Base-by-base conservation (phyloP, 176 grass and related monocot species). In the Oryza officinalis region DNA sequence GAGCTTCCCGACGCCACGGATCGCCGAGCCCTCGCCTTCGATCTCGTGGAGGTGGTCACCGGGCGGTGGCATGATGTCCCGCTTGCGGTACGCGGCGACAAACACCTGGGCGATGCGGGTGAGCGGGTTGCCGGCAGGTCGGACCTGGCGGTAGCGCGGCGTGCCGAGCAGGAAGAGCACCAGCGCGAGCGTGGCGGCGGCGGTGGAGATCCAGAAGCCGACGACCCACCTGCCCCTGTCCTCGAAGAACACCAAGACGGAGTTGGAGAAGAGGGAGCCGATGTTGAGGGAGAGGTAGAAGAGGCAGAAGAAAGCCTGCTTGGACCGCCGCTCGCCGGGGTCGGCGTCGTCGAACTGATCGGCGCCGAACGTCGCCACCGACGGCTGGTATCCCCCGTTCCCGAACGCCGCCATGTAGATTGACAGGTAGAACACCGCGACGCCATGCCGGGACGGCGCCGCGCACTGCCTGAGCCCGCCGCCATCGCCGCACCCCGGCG, bases 371-470 rank as follows among this genome's bases (percentile, higher is more conserved):
- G 87, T 89, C 1, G 87, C 54, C 15, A 54, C 76, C 92, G 44
- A 95, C 69, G 71, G 96, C 74, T 95, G 93, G 88, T 98, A 98
- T 5, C 96, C 96, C 47, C 96, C 96, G 76, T 98, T 95, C 32
- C 96, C 96, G 46, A 98, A 77, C 23, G 96, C 93, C 37, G 91
- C 79, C 90, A 98, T 87, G 91, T 93, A 98, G n/a, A 85, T 85
- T 8, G 59, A 85, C 45, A 47, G 45, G 45, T 47, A 47, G 45
- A 94, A 94, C 15, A 94, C 28, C 18, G 52, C 67, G 8, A 77
- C 41, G 77, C 81, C 85, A 33, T 67, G 13, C 3, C 23, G 32
- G 3, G 92, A 88, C 3, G 88, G 92, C 8, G 27, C 52, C 0
- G 63, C 17, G 74, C 92, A 94, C 40, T 70, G 17, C n/a, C 23